Evolutionary conservation across 495 filamentous ascomycete genomes (phyloP).

Genomic region (Penicillium goetzii): DNA sequence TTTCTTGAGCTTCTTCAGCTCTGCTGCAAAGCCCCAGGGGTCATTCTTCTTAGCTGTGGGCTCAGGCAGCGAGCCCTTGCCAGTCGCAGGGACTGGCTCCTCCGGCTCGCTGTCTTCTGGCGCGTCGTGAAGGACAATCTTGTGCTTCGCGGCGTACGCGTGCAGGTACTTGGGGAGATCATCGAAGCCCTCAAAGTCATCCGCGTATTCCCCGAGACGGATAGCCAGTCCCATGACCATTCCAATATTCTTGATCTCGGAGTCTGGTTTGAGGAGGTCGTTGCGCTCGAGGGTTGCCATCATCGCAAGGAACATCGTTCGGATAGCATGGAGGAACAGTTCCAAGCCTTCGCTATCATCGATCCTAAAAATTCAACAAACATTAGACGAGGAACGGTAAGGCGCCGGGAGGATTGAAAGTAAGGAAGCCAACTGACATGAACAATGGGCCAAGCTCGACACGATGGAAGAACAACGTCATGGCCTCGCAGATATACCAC

Average conservation of each 20-base stretch:
- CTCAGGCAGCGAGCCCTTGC: slow-evolving; percentile 19
- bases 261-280: slow-evolving; percentile 31
- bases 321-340: slow-evolving; percentile 22
- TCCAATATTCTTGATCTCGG: slow-evolving; percentile 40
- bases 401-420: neutral
- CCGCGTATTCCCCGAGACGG: neutral
- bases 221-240: slow-evolving; percentile 31
- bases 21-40: slow-evolving; percentile 27
- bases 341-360: slow-evolving; percentile 30
- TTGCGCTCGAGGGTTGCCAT: slow-evolving; percentile 34
- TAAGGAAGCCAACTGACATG: slow-evolving; percentile 11
- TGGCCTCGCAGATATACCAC: slow-evolving; percentile 40
- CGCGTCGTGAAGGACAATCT: slow-evolving; percentile 2
- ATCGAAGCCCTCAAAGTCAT: neutral
- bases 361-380: slow-evolving; percentile 16
- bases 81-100: slow-evolving; percentile 3
- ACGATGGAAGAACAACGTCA: slow-evolving; percentile 26
- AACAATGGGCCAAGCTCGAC: slow-evolving; percentile 18
- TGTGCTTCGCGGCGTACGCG: slow-evolving; percentile 11
- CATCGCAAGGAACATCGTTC: slow-evolving; percentile 37
- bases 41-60: slow-evolving; percentile 22
- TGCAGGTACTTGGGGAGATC: slow-evolving; percentile 5
- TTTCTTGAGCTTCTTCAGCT: slow-evolving; percentile 16
- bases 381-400: neutral
- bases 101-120: neutral